Conservation (phyloP, 163 green algal genomes). For the Dunaliella salina region DNA sequence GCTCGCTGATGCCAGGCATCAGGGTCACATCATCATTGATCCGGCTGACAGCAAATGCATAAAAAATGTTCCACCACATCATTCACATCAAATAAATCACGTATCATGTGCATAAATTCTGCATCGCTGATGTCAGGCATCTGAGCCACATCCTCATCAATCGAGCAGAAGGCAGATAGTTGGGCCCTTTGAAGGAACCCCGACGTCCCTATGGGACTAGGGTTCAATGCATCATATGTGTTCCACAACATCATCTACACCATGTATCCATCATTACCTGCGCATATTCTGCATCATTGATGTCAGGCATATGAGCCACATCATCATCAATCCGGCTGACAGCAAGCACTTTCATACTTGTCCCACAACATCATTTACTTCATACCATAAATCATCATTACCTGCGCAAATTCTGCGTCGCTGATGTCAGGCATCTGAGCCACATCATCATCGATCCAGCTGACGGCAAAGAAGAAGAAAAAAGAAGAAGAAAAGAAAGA, state of each 20-base stretch:
- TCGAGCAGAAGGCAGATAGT: slow-evolving; percentile 44
- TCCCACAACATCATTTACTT: slow-evolving; percentile 40
- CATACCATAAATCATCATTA: too few species aligned
- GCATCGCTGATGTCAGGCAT: slow-evolving; percentile 31
- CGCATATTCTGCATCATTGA: slow-evolving; percentile 14
- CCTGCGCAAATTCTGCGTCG: not conserved
- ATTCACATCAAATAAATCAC: too few species aligned
- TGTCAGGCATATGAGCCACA: slow-evolving; percentile 28
- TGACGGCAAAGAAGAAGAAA: slow-evolving; percentile 59
- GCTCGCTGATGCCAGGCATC: slow-evolving; percentile 29
- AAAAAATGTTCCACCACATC: slow-evolving; percentile 52
- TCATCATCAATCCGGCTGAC: slow-evolving; percentile 40
- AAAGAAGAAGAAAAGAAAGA: too few species aligned
- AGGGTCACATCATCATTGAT: slow-evolving; percentile 31
- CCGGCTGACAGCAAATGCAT: slow-evolving; percentile 47
- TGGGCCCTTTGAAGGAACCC: too few species aligned
- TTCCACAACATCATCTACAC: slow-evolving; percentile 47
- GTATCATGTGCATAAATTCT: not conserved
- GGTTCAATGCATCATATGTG: slow-evolving; percentile 49
- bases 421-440: slow-evolving; percentile 31
- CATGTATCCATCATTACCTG: too few species aligned
- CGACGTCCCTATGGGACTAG: too few species aligned
- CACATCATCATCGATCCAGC: slow-evolving; percentile 33
- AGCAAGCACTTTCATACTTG: slow-evolving; percentile 48
- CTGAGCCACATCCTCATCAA: slow-evolving; percentile 26